Conservation (phyloP, 1,139 yeast species). For the Keqinozyma sinolaborantium region DNA sequence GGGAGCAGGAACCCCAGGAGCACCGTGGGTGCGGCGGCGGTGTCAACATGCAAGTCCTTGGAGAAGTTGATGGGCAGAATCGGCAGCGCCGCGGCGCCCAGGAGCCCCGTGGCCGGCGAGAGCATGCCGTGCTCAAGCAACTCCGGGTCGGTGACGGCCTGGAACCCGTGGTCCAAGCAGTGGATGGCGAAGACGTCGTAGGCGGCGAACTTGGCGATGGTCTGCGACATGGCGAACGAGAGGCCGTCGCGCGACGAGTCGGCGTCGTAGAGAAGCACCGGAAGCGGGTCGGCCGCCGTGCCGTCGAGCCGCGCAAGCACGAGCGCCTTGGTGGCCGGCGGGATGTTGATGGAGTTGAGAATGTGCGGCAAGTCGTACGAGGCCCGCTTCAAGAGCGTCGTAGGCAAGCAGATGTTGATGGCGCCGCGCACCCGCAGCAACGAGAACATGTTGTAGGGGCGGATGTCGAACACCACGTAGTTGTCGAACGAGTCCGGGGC, state of each 20-base stretch:
- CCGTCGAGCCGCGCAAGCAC: slow-evolving; percentile 8
- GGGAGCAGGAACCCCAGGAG: slow-evolving; percentile 36
- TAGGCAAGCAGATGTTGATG: slow-evolving; percentile 38
- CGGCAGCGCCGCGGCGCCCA: background rate
- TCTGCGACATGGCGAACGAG: slow-evolving; percentile 38
- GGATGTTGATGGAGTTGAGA: slow-evolving; percentile 24
- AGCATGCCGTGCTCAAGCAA: slow-evolving; percentile 8
- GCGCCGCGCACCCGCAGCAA: slow-evolving; percentile 24
- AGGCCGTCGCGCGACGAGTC: slow-evolving; percentile 22
- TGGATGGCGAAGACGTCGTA: slow-evolving; percentile 22
- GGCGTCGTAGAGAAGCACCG: slow-evolving; percentile 52
- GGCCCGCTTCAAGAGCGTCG: slow-evolving; percentile 36
- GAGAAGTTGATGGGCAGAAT: slow-evolving; percentile 4
- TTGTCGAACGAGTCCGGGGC: background rate
- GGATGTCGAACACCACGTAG: slow-evolving; percentile 27
- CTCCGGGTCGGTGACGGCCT: slow-evolving; percentile 4
- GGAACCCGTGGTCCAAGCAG: slow-evolving; percentile 38
- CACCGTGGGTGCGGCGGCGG: slow-evolving; percentile 5
- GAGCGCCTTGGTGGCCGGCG: slow-evolving; percentile 13
- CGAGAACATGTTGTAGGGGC: slow-evolving; percentile 34
- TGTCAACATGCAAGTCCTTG: background rate
- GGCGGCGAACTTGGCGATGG: slow-evolving; percentile 35
- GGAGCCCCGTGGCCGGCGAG: slow-evolving; percentile 7
- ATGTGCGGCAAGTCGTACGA: slow-evolving; percentile 29
- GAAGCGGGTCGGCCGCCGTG: slow-evolving; percentile 13